Percentiles rank a stretch among this genome's conserved stretches.
These are phyloP conservation scores for Mesembryanthemum crystallinum DNA, from an alignment of 148 eudicot genomes.

Conservation along the genomic window DNA sequence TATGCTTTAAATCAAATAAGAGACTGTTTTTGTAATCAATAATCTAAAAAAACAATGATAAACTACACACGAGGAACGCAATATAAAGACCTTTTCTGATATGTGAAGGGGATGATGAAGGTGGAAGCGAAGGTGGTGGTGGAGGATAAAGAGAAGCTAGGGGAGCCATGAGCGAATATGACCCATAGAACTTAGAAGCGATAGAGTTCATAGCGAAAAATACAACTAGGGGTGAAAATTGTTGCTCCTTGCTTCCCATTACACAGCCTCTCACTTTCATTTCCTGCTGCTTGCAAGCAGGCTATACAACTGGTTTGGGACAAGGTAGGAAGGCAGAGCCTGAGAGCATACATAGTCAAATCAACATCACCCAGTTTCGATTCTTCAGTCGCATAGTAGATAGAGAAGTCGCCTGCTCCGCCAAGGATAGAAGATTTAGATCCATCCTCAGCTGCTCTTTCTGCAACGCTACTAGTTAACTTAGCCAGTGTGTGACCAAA, in stretches of 20 bases:
- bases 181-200: background rate
- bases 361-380: background rate
- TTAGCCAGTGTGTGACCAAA: background rate
- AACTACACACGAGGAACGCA: background rate
- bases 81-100: background rate
- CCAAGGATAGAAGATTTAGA: background rate
- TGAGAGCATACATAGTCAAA: conserved; percentile 4
- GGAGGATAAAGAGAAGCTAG: background rate
- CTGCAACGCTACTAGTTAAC: conserved; percentile 3
- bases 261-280: background rate
- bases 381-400: conserved; percentile 13
- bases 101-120: background rate
- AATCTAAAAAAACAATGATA: no score
- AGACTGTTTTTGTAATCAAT: background rate
- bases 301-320: background rate
- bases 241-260: conserved; percentile 8
- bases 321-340: conserved; percentile 14
- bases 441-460: conserved; percentile 9
- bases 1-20: background rate
- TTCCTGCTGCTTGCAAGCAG: background rate
- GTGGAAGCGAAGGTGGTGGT: background rate
- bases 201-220: conserved; percentile 13
- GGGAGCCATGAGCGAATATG: background rate
- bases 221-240: background rate
- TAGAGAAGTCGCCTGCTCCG: background rate